These are phyloP conservation scores for Capsicum pubescens DNA, from an alignment of 257 asterid genomes.

Conservation along the genomic window DNA sequence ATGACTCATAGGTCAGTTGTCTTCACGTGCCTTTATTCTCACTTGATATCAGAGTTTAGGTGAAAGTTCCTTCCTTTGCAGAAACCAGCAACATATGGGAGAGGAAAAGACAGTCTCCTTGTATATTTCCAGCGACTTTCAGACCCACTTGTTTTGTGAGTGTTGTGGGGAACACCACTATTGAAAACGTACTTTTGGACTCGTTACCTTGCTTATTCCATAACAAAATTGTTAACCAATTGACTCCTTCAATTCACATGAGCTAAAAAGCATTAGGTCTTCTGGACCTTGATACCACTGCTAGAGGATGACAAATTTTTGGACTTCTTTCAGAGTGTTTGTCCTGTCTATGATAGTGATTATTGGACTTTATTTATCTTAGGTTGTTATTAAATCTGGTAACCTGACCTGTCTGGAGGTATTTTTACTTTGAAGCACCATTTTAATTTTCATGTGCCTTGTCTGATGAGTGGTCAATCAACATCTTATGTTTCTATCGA, in stretches of 20 bases:
- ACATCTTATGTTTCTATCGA: slow-evolving; percentile 1
- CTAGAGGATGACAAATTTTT: not conserved
- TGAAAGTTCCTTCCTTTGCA: not conserved
- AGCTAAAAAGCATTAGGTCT: slow-evolving; percentile 2
- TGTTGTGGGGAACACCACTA: not conserved
- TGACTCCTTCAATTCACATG: slow-evolving; percentile 15
- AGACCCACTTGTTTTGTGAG: slow-evolving; percentile 1
- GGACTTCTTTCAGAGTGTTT: not conserved
- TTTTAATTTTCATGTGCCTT: slow-evolving; percentile 16
- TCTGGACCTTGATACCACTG: not conserved
- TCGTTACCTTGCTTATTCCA: slow-evolving; percentile 2
- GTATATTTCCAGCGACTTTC: not conserved
- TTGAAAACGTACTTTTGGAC: not conserved
- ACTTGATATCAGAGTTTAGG: not conserved
- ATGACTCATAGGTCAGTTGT: not conserved
- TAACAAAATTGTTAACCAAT: not conserved
- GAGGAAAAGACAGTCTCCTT: not conserved
- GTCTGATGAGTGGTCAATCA: slow-evolving; percentile 2
- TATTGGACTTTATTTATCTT: not conserved
- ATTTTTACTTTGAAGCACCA: not conserved
- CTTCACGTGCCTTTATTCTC: not conserved
- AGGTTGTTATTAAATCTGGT: not conserved
- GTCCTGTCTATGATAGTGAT: slow-evolving; percentile 16
- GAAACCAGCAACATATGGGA: not conserved
- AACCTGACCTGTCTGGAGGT: not conserved